A percentile compares a stretch with the other conserved stretches of the same genome.
Evolutionary conservation across 2,329 filamentous ascomycete species (phyloP).

Genomic region (Acarospora socialis): DNA sequence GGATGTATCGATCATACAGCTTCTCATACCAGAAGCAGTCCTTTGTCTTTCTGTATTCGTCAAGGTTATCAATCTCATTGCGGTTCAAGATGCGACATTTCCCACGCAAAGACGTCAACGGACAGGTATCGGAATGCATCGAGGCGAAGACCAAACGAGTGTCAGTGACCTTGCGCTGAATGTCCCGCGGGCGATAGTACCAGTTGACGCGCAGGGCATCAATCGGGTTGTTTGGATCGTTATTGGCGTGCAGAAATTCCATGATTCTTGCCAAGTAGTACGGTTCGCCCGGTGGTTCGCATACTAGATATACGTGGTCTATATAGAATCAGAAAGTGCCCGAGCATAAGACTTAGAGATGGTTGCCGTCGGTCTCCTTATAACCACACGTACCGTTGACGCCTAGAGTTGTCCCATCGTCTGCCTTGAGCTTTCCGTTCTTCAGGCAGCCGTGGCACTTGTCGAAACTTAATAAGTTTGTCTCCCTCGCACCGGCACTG

Average conservation of each 20-base stretch:
- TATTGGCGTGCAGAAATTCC: conserved; percentile 82
- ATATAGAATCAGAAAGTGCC: conserved; percentile 15
- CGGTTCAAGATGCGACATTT: conserved; percentile 86
- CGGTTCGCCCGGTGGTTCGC: conserved; percentile 91
- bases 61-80: conserved; percentile 68
- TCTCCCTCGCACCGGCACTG: conserved; percentile 34
- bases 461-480: conserved; percentile 83
- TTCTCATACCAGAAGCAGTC: conserved; percentile 97
- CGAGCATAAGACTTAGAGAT: conserved; percentile 73
- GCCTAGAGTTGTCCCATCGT: conserved; percentile 73
- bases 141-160: conserved; percentile 85
- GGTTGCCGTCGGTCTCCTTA: conserved; percentile 82
- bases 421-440: conserved; percentile 67
- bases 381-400: conserved; percentile 78
- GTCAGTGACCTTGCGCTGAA: conserved; percentile 81
- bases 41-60: conserved; percentile 68
- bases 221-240: conserved; percentile 57
- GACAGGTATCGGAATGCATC: conserved; percentile 96
- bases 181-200: conserved; percentile 95
- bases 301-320: conserved; percentile 91
- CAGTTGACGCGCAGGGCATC: conserved; percentile 90
- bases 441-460: conserved; percentile 53
- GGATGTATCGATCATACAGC: conserved; percentile 94
- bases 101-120: conserved; percentile 78
- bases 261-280: conserved; percentile 97